Conservation (phyloP, 192 early-diverging fungal genomes). For the Entomortierella parvispora region DNA sequence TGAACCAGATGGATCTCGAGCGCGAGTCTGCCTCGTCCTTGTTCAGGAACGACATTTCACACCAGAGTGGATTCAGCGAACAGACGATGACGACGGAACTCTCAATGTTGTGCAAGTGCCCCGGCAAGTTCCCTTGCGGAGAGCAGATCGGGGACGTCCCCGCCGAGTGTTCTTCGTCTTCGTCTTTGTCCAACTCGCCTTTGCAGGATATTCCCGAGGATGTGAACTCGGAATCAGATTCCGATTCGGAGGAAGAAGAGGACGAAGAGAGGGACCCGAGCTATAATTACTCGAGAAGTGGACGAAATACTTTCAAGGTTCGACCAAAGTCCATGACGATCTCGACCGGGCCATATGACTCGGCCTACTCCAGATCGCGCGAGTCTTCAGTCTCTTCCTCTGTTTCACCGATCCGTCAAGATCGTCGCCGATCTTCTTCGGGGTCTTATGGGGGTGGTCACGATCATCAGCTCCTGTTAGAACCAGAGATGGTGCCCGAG, state of each 20-base stretch:
- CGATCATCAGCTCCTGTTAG: conserved; percentile 18
- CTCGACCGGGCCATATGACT: conserved; percentile 18
- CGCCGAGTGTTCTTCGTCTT: background rate
- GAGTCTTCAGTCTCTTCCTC: conserved; percentile 4
- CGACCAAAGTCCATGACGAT: conserved; percentile 20
- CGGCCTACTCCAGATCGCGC: conserved; percentile 15
- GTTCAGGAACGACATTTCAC: conserved; percentile 14
- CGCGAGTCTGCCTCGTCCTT: conserved; percentile 13
- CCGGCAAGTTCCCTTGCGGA: conserved; percentile 48
- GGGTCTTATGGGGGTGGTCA: conserved; percentile 19
- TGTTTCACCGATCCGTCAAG: conserved; percentile 29
- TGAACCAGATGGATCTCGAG: conserved; percentile 33
- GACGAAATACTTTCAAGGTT: conserved; percentile 3
- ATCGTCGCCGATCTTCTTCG: conserved; percentile 38
- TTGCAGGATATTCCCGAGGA: conserved; percentile 26
- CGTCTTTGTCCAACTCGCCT: conserved; percentile 1
- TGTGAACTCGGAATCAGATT: conserved; percentile 29
- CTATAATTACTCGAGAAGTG: conserved; percentile 1
- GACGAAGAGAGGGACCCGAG: conserved; percentile 17
- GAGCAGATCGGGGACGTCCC: conserved; percentile 8
- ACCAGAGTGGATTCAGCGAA: background rate
- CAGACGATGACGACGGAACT: conserved; percentile 34
- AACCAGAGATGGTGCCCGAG: conserved; percentile 28
- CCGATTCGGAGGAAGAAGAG: conserved; percentile 10
- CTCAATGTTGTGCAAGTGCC: conserved; percentile 43